Evolutionary conservation across 176 grass and related monocot species (phyloP).

Genomic region (Juncus inflexus): DNA sequence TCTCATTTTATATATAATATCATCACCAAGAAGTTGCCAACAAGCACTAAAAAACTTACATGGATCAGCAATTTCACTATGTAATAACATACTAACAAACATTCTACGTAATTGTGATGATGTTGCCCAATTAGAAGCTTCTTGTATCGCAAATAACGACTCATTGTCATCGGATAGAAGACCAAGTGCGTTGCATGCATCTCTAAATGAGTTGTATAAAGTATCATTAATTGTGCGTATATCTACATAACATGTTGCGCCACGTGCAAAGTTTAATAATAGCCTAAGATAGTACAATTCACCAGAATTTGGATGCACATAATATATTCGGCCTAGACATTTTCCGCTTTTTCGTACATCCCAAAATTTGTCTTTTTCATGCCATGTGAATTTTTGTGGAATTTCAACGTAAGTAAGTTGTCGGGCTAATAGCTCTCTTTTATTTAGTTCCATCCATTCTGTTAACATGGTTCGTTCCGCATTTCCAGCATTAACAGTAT

Average conservation of each 20-base stretch:
- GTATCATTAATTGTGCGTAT: constrained; percentile 20
- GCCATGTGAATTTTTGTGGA: constrained; percentile 30
- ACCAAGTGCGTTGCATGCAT: constrained; percentile 25
- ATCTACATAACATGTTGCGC: constrained; percentile 26
- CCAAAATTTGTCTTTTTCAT: not conserved
- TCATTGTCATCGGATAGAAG: constrained; percentile 25
- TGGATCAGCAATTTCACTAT: constrained; percentile 1
- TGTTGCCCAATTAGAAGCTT: constrained; percentile 13
- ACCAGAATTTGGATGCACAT: constrained; percentile 16
- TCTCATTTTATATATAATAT: not conserved
- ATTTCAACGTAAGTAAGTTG: constrained; percentile 33
- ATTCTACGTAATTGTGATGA: not conserved
- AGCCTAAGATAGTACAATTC: constrained; percentile 31
- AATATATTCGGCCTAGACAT: constrained; percentile 30
- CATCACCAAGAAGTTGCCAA: constrained; percentile 12
- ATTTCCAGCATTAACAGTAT: not conserved
- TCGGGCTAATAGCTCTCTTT: constrained; percentile 5
- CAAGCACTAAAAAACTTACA: not conserved
- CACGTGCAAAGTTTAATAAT: constrained; percentile 26
- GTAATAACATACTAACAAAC: constrained; percentile 20
- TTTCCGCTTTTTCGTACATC: not conserved
- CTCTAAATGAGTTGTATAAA: constrained; percentile 16
- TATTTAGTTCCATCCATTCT: constrained; percentile 30
- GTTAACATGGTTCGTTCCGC: not conserved
- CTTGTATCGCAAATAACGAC: not conserved